These are phyloP conservation scores for Penicillium diatomitis DNA, from an alignment of 495 filamentous ascomycete genomes.

Conservation along the genomic window DNA sequence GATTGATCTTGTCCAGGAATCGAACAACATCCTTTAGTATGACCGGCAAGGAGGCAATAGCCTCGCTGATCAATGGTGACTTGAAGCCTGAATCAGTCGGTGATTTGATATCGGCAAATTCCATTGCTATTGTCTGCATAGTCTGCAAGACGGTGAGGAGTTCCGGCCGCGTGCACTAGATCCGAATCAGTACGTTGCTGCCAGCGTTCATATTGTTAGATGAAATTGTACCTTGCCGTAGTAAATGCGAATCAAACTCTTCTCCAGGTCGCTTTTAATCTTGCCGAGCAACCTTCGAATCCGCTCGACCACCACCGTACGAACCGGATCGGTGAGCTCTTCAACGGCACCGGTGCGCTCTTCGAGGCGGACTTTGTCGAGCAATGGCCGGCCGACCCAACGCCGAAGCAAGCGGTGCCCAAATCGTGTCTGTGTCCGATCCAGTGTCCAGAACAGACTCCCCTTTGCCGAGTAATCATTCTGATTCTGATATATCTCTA, in stretches of 20 bases:
- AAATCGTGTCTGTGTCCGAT: conserved; percentile 86
- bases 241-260: conserved; percentile 88
- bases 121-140: conserved; percentile 67
- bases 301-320: conserved; percentile 59
- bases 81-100: conserved; percentile 64
- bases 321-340: conserved; percentile 66
- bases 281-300: conserved; percentile 58
- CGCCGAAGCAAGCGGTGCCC: conserved; percentile 81
- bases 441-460: conserved; percentile 90
- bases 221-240: conserved; percentile 59
- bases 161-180: conserved; percentile 76
- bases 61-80: conserved; percentile 59
- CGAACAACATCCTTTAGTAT: conserved; percentile 60
- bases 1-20: conserved; percentile 79
- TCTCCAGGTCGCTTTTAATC: conserved; percentile 77
- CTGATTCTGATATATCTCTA: conserved; percentile 93
- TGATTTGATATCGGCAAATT: conserved; percentile 57
- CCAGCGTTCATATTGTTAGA: not conserved
- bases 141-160: conserved; percentile 78
- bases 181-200: conserved; percentile 15
- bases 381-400: conserved; percentile 88
- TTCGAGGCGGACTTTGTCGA: conserved; percentile 69
- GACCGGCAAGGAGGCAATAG: conserved; percentile 66
- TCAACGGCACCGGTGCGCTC: conserved; percentile 83
- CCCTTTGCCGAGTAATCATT: conserved; percentile 82